These are phyloP conservation scores for Talaromyces proteolyticus DNA, from an alignment of 495 filamentous ascomycete genomes.

Conservation along the genomic window DNA sequence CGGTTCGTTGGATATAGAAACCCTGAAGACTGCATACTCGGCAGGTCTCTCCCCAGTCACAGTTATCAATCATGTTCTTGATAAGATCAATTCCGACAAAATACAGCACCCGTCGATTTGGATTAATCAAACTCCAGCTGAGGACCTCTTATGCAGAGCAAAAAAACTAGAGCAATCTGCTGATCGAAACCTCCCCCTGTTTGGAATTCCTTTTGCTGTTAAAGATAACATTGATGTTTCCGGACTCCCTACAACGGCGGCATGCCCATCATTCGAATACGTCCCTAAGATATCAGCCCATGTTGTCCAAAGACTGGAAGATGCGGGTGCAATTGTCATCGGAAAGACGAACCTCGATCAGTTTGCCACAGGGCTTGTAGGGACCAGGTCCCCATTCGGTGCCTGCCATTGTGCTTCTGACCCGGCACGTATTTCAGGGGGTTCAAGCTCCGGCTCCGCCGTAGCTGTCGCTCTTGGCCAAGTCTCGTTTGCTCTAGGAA, in stretches of 20 bases:
- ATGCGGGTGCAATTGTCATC: conserved; percentile 57
- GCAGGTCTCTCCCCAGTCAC: conserved; percentile 36
- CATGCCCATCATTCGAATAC: conserved; percentile 48
- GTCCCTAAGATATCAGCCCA: conserved; percentile 17
- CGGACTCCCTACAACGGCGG: conserved; percentile 50
- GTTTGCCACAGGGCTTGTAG: conserved; percentile 78
- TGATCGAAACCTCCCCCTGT: conserved; percentile 28
- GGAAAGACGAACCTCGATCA: conserved; percentile 94
- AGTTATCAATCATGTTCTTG: conserved; percentile 30
- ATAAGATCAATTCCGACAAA: conserved; percentile 38
- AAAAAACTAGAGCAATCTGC: conserved; percentile 35
- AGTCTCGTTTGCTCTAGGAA: conserved; percentile 54
- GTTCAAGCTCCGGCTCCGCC: conserved; percentile 55
- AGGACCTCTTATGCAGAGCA: conserved; percentile 33
- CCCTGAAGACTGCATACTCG: conserved; percentile 29
- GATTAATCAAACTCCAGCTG: conserved; percentile 39
- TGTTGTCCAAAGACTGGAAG: conserved; percentile 61
- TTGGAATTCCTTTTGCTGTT: conserved; percentile 56
- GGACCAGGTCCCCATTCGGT: conserved; percentile 41
- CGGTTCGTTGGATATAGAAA: conserved; percentile 27
- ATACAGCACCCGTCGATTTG: conserved; percentile 46
- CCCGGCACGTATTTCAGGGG: conserved; percentile 53
- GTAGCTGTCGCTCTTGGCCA: conserved; percentile 51
- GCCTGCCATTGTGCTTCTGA: conserved; percentile 44
- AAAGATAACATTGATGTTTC: conserved; percentile 59